Percentiles rank a stretch among this genome's conserved stretches.
These are phyloP conservation scores for Mycena sp. DNA, from an alignment of 1,284 basidiomycete genomes.

Conservation along the genomic window DNA sequence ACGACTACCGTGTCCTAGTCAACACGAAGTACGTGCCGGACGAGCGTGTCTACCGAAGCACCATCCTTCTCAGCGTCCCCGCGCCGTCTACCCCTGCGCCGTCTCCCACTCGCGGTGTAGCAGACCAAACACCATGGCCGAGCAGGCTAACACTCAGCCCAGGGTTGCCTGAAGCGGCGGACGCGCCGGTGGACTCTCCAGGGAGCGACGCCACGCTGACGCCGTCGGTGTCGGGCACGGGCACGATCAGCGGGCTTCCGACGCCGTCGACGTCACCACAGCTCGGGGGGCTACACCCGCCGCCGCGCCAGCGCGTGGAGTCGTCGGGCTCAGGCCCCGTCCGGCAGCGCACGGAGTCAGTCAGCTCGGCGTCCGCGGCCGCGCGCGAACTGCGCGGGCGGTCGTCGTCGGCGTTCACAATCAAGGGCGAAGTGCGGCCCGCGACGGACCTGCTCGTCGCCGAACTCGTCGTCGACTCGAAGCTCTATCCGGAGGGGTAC, in stretches of 20 bases:
- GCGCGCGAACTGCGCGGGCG: constrained; percentile 41
- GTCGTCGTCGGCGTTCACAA: constrained; percentile 59
- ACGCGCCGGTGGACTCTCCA: background rate
- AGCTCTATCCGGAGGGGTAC: constrained; percentile 78
- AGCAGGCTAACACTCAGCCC: constrained; percentile 31
- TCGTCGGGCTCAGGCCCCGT: constrained; percentile 6
- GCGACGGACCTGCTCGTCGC: constrained; percentile 71
- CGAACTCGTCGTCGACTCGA: constrained; percentile 81
- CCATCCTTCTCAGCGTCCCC: constrained; percentile 50
- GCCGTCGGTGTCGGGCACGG: too few species aligned
- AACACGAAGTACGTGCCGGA: constrained; percentile 58
- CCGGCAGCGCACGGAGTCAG: constrained; percentile 36
- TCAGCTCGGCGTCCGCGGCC: constrained; percentile 1
- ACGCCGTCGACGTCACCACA: constrained; percentile 16
- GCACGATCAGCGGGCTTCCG: constrained; percentile 28
- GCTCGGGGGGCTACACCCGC: constrained; percentile 3
- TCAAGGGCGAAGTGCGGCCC: constrained; percentile 65
- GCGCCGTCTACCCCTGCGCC: constrained; percentile 25
- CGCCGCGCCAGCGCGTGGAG: constrained; percentile 1
- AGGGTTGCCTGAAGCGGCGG: constrained; percentile 20
- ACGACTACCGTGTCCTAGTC: constrained; percentile 64
- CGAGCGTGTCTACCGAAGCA: constrained; percentile 58
- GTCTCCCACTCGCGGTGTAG: constrained; percentile 9
- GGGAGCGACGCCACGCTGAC: constrained; percentile 21
- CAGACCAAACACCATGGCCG: constrained; percentile 33